These are phyloP conservation scores for Zoysia matrella DNA, from an alignment of 202 grass and related monocot genomes.

Conservation along the genomic window DNA sequence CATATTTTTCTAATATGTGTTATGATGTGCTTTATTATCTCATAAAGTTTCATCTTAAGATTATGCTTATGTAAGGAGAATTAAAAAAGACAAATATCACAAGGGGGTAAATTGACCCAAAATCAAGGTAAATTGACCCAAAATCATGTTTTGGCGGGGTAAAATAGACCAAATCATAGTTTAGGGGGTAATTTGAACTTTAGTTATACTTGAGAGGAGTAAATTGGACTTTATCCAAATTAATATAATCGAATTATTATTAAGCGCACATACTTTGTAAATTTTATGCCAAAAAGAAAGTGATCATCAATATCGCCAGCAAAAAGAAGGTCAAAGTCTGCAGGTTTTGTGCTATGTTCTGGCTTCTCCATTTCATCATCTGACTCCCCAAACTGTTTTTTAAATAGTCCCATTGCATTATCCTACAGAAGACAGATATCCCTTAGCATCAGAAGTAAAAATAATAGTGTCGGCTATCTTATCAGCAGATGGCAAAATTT, in stretches of 20 bases:
- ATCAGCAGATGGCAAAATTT: not conserved
- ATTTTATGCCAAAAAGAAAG: constrained; percentile 95
- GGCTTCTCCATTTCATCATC: constrained; percentile 66
- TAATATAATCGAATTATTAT: not conserved
- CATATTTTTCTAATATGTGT: too few relatives aligned
- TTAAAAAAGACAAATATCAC: too few relatives aligned
- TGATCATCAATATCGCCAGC: constrained; percentile 81
- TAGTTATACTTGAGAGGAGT: too few relatives aligned
- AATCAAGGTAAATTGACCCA: too few relatives aligned
- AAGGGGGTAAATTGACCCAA: too few relatives aligned
- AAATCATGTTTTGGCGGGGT: too few relatives aligned
- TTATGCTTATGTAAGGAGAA: too few relatives aligned
- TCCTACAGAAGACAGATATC: constrained; percentile 38
- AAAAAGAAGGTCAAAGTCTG: constrained; percentile 79
- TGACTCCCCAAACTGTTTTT: constrained; percentile 68
- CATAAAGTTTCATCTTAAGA: too few relatives aligned
- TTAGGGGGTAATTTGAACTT: too few relatives aligned
- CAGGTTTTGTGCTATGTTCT: constrained; percentile 73
- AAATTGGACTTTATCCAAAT: too few relatives aligned
- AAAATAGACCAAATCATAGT: too few relatives aligned
- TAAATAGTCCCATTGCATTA: constrained; percentile 71
- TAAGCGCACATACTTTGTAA: constrained; percentile 72
- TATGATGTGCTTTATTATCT: too few relatives aligned
- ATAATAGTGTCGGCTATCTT: not conserved
- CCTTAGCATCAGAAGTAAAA: constrained; percentile 39